phyloP scores from a whole-genome alignment of 176 grass and related monocot genomes.

The Bolboschoenus planiculmis region DNA sequence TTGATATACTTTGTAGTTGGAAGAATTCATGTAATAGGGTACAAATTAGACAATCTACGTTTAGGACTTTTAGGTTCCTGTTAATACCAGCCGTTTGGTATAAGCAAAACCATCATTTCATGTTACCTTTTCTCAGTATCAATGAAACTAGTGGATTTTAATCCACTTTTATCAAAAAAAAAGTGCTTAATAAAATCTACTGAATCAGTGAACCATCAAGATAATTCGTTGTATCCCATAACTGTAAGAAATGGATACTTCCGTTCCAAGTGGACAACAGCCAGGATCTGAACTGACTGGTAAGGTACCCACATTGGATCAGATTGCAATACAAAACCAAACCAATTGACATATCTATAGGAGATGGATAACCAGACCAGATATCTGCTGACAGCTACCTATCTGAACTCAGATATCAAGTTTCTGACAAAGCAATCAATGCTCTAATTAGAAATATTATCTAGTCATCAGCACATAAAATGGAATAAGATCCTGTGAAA shows the following conservation, averaged over 20 bases:
- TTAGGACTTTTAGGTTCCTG: too few relatives aligned
- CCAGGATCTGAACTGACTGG: not conserved
- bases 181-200: not conserved
- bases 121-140: too few relatives aligned
- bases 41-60: too few relatives aligned
- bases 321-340: not conserved
- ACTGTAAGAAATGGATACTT: not conserved
- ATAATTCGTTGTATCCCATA: not conserved
- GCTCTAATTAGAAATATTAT: not conserved
- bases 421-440: not conserved
- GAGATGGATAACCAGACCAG: not conserved
- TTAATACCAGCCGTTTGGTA: too few relatives aligned
- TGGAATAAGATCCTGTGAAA: not conserved
- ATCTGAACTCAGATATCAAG: not conserved
- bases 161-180: too few relatives aligned
- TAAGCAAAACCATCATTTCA: too few relatives aligned
- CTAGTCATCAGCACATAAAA: not conserved
- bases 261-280: not conserved
- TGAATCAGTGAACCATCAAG: not conserved
- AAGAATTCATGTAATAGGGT: too few relatives aligned
- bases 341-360: not conserved
- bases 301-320: not conserved
- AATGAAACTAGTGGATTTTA: too few relatives aligned
- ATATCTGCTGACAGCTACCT: not conserved
- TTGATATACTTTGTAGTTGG: too few relatives aligned